Conservation (phyloP, 2,329 filamentous ascomycete genomes). For the Aurifilum marmelostoma region DNA sequence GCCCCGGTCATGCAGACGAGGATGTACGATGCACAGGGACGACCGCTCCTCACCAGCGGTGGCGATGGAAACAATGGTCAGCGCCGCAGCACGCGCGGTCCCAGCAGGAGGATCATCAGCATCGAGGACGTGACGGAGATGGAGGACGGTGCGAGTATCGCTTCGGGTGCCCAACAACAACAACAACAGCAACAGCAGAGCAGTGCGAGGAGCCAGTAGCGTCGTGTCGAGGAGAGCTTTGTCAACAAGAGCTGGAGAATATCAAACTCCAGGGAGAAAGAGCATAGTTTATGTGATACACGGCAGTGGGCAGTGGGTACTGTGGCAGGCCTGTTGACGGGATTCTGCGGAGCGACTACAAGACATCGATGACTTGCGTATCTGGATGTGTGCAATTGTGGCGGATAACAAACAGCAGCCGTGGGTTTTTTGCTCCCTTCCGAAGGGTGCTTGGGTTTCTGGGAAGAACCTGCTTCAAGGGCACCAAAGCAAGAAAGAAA, state of each 20-base stretch:
- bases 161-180: neutral
- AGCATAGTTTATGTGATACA: neutral
- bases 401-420: neutral
- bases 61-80: neutral
- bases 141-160: conserved; percentile 12
- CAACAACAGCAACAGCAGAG: neutral
- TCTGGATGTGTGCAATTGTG: neutral
- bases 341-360: neutral
- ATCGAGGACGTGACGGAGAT: conserved; percentile 29
- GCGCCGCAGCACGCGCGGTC: neutral
- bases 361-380: neutral
- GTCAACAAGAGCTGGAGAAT: neutral
- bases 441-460: too few relatives aligned
- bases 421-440: too few relatives aligned
- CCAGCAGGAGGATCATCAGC: conserved; percentile 26
- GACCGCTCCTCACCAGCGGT: conserved; percentile 17
- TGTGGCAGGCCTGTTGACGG: neutral
- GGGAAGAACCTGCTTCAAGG: too few relatives aligned
- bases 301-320: neutral
- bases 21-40: conserved; percentile 23
- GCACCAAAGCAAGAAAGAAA: neutral
- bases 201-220: neutral
- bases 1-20: conserved; percentile 21
- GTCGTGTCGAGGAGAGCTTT: neutral
- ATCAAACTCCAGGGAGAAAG: neutral